A percentile compares a stretch with the other conserved stretches of the same genome.
Evolutionary conservation across 1,139 yeast genomes (phyloP).

Genomic region (Nakaseomyces bracarensis): DNA sequence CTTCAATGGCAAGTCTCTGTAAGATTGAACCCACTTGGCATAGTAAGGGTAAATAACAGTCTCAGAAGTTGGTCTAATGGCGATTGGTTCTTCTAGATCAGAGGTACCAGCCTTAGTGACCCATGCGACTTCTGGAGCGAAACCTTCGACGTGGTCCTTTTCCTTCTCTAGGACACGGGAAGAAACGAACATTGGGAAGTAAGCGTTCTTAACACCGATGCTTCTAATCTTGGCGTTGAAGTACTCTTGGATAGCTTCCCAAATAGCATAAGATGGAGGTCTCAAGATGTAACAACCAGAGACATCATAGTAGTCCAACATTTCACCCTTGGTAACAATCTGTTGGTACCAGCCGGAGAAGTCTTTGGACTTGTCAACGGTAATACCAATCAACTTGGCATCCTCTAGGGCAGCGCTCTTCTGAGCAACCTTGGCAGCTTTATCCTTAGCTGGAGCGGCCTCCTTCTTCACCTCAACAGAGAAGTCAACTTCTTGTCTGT

Average conservation of each 20-base stretch:
- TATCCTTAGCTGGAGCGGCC: slow-evolving; percentile 12
- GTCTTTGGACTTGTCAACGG: slow-evolving; percentile 84
- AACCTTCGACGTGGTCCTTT: slow-evolving; percentile 98
- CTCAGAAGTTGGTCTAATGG: slow-evolving; percentile 98
- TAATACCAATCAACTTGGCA: slow-evolving; percentile 91
- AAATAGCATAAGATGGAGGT: slow-evolving; percentile 87
- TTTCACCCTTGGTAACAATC: slow-evolving; percentile 89
- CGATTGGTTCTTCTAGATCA: slow-evolving; percentile 95
- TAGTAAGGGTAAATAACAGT: slow-evolving; percentile 99
- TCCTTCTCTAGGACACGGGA: slow-evolving; percentile 88
- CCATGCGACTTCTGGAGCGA: slow-evolving; percentile 99
- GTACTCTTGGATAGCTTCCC: slow-evolving; percentile 92
- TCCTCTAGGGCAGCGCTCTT: slow-evolving; percentile 60
- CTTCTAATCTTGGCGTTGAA: slow-evolving; percentile 74
- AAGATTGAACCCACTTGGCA: slow-evolving; percentile 97
- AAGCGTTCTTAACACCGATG: slow-evolving; percentile 88
- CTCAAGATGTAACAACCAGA: slow-evolving; percentile 98
- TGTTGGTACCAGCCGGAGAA: slow-evolving; percentile 98
- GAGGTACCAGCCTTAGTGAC: slow-evolving; percentile 93
- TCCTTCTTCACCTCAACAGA: slow-evolving; percentile 31
- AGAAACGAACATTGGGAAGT: slow-evolving; percentile 98
- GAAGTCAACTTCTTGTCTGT: slow-evolving; percentile 55
- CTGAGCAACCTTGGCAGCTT: slow-evolving; percentile 19
- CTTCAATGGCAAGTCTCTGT: slow-evolving; percentile 93
- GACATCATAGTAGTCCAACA: slow-evolving; percentile 96